A percentile compares a stretch with the other conserved stretches of the same genome.
Conservation (phyloP, 768 basidiomycete genomes). For the Podaxis pistillaris region DNA sequence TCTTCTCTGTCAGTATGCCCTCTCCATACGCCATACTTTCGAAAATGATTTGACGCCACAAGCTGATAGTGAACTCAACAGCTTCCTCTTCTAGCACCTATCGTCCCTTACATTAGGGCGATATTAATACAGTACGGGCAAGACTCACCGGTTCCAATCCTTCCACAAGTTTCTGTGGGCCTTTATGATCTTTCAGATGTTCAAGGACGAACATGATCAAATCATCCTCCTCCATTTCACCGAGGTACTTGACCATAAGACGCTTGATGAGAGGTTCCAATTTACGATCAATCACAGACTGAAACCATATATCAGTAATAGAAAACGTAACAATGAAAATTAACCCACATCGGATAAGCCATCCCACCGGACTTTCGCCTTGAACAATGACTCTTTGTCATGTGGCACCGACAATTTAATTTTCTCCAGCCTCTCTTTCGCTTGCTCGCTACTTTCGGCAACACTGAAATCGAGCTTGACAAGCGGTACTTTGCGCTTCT, state of each 20-base stretch:
- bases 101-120: constrained; percentile 8
- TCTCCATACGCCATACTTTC: constrained; percentile 94
- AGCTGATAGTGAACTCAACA: constrained; percentile 63
- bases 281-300: constrained; percentile 84
- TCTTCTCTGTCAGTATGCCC: constrained; percentile 82
- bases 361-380: constrained; percentile 88
- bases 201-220: constrained; percentile 92
- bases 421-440: constrained; percentile 76
- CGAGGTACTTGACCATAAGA: constrained; percentile 83
- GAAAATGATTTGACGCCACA: constrained; percentile 94
- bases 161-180: constrained; percentile 81
- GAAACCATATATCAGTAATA: constrained; percentile 15
- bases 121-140: not conserved
- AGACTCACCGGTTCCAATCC: constrained; percentile 84
- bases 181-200: constrained; percentile 88
- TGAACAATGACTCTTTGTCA: constrained; percentile 78
- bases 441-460: constrained; percentile 76
- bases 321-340: constrained; percentile 15
- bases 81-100: constrained; percentile 96
- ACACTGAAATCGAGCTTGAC: constrained; percentile 89
- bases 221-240: constrained; percentile 92
- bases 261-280: constrained; percentile 81
- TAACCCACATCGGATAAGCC: constrained; percentile 78
- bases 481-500: constrained; percentile 83
- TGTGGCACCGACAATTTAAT: constrained; percentile 72